Base-by-base conservation (phyloP, 1,284 basidiomycete genomes). In the Ganoderma multipileum region DNA sequence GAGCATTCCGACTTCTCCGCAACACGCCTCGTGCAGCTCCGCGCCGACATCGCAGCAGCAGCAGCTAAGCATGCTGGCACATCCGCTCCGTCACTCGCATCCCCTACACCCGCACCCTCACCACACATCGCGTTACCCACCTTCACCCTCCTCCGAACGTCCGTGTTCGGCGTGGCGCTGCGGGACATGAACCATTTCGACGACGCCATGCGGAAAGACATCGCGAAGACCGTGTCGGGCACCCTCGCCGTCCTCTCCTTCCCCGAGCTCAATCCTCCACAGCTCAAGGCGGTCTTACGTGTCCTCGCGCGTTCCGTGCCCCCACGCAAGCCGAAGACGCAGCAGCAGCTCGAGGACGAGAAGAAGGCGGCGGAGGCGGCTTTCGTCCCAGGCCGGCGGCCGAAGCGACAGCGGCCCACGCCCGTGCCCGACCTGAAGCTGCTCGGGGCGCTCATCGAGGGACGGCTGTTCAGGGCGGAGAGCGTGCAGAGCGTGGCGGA, bases 371-470 rank as follows among this genome's bases (percentile, higher is more conserved):
- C 82, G 55, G 89, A 87, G 76, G 86, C 86, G n/a, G 85, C 87
- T 55, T 78, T 76, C 70, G 76, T 79, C 5, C 92, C 93, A 2
- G 92, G 93, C 28, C 82, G 90, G 71, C 84, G 89, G 72, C 81
- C 85, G 73, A 91, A 89, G 80, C 86, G 83, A 63, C 79, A 85
- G 71, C 83, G 83, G 63, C 85, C 87, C 62, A 79, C 82, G 36
- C 78, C 87, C 67, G 79, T 83, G 18, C 92, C 92, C 4, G 89
- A 91, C 76, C 77, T 95, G 67, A 86, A 81, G 74, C 79, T 95
- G n/a, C 83, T 92, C 68, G 93, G 93, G 23, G 93, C 91, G 52
- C 80, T 94, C 67, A 86, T 94, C 68, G 93, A 94, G 75, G 90
- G 91, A 36, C 82, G 85, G 72, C 85, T 94, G 66, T 88, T 93